phyloP scores from a whole-genome alignment of 768 basidiomycete genomes.

The Cyathus striatus region DNA sequence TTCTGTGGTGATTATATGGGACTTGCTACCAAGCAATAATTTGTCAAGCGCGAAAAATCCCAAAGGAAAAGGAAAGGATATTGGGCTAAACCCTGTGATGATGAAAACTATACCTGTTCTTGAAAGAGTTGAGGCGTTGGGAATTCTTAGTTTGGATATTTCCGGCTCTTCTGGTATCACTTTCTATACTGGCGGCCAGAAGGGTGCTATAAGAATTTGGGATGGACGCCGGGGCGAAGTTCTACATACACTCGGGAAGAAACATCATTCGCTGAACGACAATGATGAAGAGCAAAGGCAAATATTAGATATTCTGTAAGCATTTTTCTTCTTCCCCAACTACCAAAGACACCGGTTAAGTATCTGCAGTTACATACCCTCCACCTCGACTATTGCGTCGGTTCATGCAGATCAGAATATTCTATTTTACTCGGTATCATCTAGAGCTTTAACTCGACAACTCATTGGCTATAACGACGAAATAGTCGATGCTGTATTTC shows the following conservation, averaged over 20 bases:
- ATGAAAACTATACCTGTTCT: constrained; percentile 77
- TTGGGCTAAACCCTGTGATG: constrained; percentile 49
- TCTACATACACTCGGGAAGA: constrained; percentile 53
- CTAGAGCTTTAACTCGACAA: constrained; percentile 64
- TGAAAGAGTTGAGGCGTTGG: constrained; percentile 86
- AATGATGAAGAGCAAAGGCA: constrained; percentile 79
- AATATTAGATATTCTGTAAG: constrained; percentile 80
- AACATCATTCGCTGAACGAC: constrained; percentile 36
- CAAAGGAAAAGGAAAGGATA: constrained; percentile 44
- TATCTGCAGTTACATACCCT: constrained; percentile 58
- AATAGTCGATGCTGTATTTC: constrained; percentile 84
- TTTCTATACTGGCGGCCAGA: constrained; percentile 91
- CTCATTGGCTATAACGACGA: constrained; percentile 98
- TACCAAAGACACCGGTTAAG: too few species aligned
- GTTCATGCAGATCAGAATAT: constrained; percentile 97
- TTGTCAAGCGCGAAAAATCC: constrained; percentile 25
- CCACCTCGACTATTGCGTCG: constrained; percentile 64
- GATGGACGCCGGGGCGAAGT: constrained; percentile 64
- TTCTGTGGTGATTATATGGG: constrained; percentile 91
- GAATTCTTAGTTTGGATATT: constrained; percentile 54
- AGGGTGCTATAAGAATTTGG: constrained; percentile 84
- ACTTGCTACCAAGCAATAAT: constrained; percentile 43
- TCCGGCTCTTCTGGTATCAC: constrained; percentile 41
- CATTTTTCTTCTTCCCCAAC: constrained; percentile 15
- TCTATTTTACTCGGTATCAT: constrained; percentile 78